Conservation (phyloP, 306 rosid species). For the Rosa lucieae region DNA sequence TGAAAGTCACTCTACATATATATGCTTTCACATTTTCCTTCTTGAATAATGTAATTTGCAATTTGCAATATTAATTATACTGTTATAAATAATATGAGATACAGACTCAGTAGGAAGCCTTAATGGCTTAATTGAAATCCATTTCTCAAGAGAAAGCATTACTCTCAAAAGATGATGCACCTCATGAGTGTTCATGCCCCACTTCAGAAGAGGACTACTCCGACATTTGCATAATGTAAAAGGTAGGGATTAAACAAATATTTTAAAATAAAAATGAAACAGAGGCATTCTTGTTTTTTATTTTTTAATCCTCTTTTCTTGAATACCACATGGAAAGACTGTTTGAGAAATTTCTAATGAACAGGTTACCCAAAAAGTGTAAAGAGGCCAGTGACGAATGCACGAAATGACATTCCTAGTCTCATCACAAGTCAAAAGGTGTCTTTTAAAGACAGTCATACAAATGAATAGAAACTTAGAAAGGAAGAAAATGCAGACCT, state of each 20-base stretch:
- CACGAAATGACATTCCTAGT: background rate
- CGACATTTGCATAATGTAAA: background rate
- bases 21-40: background rate
- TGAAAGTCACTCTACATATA: background rate
- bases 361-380: background rate
- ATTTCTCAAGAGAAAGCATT: background rate
- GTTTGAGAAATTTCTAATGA: background rate
- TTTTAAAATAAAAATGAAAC: background rate
- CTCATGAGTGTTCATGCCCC: background rate
- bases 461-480: background rate
- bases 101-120: background rate
- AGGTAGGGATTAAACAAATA: background rate
- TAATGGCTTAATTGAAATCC: background rate
- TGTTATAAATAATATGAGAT: background rate
- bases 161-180: background rate
- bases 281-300: background rate
- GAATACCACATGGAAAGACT: background rate
- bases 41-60: background rate
- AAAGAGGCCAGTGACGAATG: background rate
- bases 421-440: background rate
- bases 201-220: background rate
- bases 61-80: background rate
- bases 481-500: conserved; percentile 48
- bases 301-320: background rate
- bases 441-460: background rate